These are phyloP conservation scores for Ochetophila trinervis DNA, from an alignment of 306 rosid genomes.

Conservation along the genomic window DNA sequence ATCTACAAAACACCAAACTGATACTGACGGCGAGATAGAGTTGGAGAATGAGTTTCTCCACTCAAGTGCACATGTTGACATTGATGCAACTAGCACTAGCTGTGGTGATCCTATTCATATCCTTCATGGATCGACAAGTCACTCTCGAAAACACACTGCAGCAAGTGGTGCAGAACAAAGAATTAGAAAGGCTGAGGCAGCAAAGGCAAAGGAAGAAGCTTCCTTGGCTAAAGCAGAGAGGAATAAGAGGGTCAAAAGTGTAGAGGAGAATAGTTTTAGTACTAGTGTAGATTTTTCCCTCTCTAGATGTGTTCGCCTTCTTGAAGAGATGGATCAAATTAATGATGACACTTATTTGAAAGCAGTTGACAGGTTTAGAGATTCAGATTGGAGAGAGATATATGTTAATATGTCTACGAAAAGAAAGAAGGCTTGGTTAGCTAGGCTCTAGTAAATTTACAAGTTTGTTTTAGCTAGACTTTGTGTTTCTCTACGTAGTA, in stretches of 20 bases:
- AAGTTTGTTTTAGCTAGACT: too few relatives aligned
- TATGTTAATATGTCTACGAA: neutral
- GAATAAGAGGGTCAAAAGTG: neutral
- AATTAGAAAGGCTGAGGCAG: neutral
- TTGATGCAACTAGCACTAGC: neutral
- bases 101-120: neutral
- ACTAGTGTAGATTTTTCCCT: neutral
- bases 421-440: neutral
- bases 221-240: neutral
- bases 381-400: neutral
- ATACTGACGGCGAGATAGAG: neutral
- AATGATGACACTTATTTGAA: too few relatives aligned
- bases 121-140: neutral
- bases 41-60: too few relatives aligned
- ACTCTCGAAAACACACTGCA: neutral
- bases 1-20: neutral
- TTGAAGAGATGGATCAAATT: neutral
- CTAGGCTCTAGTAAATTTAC: neutral
- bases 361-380: too few relatives aligned
- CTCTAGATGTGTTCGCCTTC: neutral
- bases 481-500: too few relatives aligned
- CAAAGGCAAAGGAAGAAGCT: neutral
- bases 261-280: neutral
- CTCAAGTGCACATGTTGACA: neutral
- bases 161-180: neutral